Evolutionary conservation across 2,329 filamentous ascomycete genomes (phyloP).

Genomic region (Exophiala calicioides): DNA sequence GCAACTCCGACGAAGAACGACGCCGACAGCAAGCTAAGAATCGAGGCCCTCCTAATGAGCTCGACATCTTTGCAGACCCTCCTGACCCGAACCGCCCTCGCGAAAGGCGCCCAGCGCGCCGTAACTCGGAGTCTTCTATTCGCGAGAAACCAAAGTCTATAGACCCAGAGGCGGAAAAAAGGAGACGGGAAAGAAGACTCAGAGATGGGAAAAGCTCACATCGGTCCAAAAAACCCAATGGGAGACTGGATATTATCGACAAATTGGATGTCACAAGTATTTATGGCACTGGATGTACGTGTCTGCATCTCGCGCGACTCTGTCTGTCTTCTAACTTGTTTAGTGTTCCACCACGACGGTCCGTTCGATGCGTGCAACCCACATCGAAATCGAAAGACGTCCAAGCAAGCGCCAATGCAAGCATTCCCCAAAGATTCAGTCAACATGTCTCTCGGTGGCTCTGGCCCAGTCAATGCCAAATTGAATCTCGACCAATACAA

Average conservation of each 20-base stretch:
- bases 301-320: neutral
- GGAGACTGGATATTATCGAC: conserved; percentile 83
- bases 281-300: conserved; percentile 79
- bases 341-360: conserved; percentile 96
- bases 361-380: conserved; percentile 97
- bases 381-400: conserved; percentile 83
- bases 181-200: conserved; percentile 51
- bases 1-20: conserved; percentile 37
- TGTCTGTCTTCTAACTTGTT: conserved; percentile 9
- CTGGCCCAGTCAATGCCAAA: conserved; percentile 77
- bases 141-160: conserved; percentile 54
- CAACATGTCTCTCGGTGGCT: conserved; percentile 88
- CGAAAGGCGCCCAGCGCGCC: conserved; percentile 53
- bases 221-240: conserved; percentile 39
- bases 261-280: conserved; percentile 95
- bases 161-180: conserved; percentile 52
- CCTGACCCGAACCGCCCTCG: conserved; percentile 40
- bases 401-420: conserved; percentile 86
- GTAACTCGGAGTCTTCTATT: conserved; percentile 66
- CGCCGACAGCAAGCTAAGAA: conserved; percentile 37
- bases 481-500: conserved; percentile 87
- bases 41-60: conserved; percentile 37
- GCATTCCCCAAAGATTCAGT: conserved; percentile 90
- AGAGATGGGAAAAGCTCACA: conserved; percentile 45
- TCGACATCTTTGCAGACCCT: conserved; percentile 54